A percentile compares a stretch with the other conserved stretches of the same genome.
Conservation (phyloP, 208 protist species). For the Blastocrithidia nonstop region DNA sequence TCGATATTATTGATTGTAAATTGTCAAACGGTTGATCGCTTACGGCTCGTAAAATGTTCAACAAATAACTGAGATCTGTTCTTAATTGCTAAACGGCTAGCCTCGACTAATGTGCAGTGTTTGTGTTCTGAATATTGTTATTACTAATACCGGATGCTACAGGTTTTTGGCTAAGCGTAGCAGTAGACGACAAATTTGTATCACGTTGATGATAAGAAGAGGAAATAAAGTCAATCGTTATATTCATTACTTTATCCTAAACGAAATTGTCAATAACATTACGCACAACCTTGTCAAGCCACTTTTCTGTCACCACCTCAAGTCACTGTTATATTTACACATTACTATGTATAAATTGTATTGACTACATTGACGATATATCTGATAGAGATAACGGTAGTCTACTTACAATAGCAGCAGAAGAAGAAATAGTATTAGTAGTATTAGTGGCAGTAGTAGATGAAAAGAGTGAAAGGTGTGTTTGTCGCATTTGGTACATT, state of each 20-base stretch:
- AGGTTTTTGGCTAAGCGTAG: too few relatives aligned
- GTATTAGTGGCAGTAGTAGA: too few relatives aligned
- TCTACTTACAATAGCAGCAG: too few relatives aligned
- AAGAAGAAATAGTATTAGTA: too few relatives aligned
- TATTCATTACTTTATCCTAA: conserved; percentile 22
- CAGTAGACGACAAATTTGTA: too few relatives aligned
- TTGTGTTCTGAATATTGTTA: neutral
- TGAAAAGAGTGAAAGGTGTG: too few relatives aligned
- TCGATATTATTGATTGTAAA: conserved; percentile 20
- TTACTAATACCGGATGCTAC: too few relatives aligned
- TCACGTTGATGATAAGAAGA: too few relatives aligned
- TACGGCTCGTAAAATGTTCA: conserved; percentile 57
- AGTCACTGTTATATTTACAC: conserved; percentile 22
- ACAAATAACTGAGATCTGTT: conserved; percentile 53
- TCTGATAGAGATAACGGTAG: too few relatives aligned
- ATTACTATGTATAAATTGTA: too few relatives aligned
- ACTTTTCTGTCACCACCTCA: conserved; percentile 35
- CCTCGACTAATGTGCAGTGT: conserved; percentile 3
- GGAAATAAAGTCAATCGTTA: conserved; percentile 15
- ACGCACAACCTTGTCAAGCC: conserved; percentile 48
- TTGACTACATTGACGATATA: too few relatives aligned
- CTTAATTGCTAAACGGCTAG: conserved; percentile 42
- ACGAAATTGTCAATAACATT: conserved; percentile 33
- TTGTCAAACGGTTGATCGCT: conserved; percentile 44
- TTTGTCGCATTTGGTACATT: too few relatives aligned